These are phyloP conservation scores for Pelagomonas calceolata DNA, from an alignment of 108 stramenopile species.

Conservation along the genomic window DNA sequence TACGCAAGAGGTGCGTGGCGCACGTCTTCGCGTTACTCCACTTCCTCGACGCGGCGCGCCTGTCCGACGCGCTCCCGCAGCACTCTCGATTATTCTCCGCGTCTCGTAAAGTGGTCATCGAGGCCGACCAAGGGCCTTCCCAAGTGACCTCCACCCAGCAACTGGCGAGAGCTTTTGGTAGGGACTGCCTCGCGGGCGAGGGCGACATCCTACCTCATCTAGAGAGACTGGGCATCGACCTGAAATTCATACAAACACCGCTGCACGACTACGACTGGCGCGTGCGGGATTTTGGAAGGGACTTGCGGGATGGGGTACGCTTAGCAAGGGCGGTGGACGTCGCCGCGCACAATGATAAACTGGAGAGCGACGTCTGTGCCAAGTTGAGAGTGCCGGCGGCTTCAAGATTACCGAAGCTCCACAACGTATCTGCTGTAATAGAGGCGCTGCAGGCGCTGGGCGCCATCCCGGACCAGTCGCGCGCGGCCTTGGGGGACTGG, in stretches of 20 bases:
- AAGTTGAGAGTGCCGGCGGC: constrained; percentile 70
- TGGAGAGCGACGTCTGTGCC: constrained; percentile 15
- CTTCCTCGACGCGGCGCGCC: constrained; percentile 19
- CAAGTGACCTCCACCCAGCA: constrained; percentile 59
- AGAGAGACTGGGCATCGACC: constrained; percentile 53
- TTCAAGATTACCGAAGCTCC: constrained; percentile 75
- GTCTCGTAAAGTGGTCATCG: background rate
- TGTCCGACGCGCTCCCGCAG: background rate
- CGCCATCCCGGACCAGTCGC: background rate
- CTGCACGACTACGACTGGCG: constrained; percentile 79
- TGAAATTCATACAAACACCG: constrained; percentile 61
- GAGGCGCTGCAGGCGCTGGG: constrained; percentile 22
- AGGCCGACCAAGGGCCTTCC: constrained; percentile 1
- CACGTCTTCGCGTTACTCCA: constrained; percentile 12
- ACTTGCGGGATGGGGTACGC: constrained; percentile 85
- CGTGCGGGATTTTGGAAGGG: constrained; percentile 64
- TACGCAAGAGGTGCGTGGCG: background rate
- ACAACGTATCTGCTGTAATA: constrained; percentile 70
- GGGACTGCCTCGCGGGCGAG: constrained; percentile 62
- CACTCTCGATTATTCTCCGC: background rate
- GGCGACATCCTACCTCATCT: constrained; percentile 78
- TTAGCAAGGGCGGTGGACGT: constrained; percentile 67
- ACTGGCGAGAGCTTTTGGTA: constrained; percentile 51
- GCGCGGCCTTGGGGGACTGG: background rate
- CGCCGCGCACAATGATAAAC: constrained; percentile 30